Evolutionary conservation across 129 eudicot species (phyloP), one percentile per base, ranked within the genome.

Genomic region (Heracleum sosnowskyi): DNA sequence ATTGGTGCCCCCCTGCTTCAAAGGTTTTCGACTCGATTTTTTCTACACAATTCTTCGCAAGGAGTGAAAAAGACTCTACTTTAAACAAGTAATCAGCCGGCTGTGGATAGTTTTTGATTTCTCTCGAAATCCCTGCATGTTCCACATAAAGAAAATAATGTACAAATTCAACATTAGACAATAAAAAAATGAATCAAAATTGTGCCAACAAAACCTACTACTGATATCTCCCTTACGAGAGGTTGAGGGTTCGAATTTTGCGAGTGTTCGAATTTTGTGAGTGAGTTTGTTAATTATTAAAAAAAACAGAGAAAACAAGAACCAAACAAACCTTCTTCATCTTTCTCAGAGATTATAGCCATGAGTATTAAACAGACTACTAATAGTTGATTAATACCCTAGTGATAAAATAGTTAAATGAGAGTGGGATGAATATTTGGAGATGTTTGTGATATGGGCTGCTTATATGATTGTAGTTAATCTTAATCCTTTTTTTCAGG

Each of bases 111-210:
- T 72, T 28, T 11, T 44, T 72, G 15, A 28, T 72, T n/a, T 40
- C 76, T 72, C 76, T 72, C 15, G 29, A 22, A 40, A 72, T 12
- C 36, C 22, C 76, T 70, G n/a, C 75, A 60, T 66, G 39, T 66
- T 13, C 13, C 70, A 66, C 72, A 33, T 2, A 55, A 55, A 55
- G 29, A 22, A 51, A 51, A 51, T 51, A 51, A 51, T 22, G 26
- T 51, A 51, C 20, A 51, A 0, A 20, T 51, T 51, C 28, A 22
- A 5, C 62, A 51, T 7, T 20, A 51, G 1, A 6, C 6, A 18
- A 18, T 16, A 15, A 47, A 17, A 55, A 22, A 53, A 53, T 46
- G 53, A 22, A 46, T 51, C 60, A 18, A 17, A 0, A 49, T 20
- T 18, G 62, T 22, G 22, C 3, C 9, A 20, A 53, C 2, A 5